phyloP scores from a whole-genome alignment of 2,329 filamentous ascomycete species.

The Apiospora pterosperma region DNA sequence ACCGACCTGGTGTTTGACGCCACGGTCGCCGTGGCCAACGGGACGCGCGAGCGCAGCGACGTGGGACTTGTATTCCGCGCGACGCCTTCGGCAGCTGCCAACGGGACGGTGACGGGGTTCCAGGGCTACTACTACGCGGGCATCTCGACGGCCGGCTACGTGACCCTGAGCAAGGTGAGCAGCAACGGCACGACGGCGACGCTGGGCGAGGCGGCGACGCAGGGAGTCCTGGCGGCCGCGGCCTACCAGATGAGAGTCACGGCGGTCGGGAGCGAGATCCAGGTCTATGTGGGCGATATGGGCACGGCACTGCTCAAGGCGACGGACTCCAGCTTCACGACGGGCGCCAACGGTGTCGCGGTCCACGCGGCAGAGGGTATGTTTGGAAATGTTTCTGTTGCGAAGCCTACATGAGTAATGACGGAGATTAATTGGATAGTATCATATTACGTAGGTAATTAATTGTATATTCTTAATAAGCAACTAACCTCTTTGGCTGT shows the following conservation, averaged over 20 bases:
- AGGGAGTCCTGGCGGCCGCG: slow-evolving; percentile 4
- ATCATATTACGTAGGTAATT: not conserved
- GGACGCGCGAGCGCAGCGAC: not conserved
- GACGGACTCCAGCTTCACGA: slow-evolving; percentile 15
- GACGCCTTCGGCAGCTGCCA: slow-evolving; percentile 6
- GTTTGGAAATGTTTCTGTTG: slow-evolving; percentile 26
- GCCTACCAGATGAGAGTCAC: slow-evolving; percentile 22
- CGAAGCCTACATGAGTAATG: slow-evolving; percentile 10
- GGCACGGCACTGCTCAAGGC: slow-evolving; percentile 14
- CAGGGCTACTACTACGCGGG: slow-evolving; percentile 10
- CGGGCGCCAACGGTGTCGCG: slow-evolving; percentile 24
- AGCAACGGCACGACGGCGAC: not conserved
- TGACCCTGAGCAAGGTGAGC: not conserved
- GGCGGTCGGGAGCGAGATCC: slow-evolving; percentile 21
- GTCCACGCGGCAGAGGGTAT: slow-evolving; percentile 13
- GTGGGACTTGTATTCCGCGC: slow-evolving; percentile 36
- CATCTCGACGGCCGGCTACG: slow-evolving; percentile 8
- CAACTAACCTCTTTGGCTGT: no score
- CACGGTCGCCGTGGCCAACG: slow-evolving; percentile 17
- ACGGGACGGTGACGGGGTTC: slow-evolving; percentile 18
- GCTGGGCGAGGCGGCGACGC: slow-evolving; percentile 5
- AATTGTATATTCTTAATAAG: no score
- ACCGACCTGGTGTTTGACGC: slow-evolving; percentile 15
- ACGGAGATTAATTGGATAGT: not conserved
- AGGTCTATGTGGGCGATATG: slow-evolving; percentile 25